Base-by-base conservation (phyloP, 257 asterid genomes). In the Nicotiana sylvestris region DNA sequence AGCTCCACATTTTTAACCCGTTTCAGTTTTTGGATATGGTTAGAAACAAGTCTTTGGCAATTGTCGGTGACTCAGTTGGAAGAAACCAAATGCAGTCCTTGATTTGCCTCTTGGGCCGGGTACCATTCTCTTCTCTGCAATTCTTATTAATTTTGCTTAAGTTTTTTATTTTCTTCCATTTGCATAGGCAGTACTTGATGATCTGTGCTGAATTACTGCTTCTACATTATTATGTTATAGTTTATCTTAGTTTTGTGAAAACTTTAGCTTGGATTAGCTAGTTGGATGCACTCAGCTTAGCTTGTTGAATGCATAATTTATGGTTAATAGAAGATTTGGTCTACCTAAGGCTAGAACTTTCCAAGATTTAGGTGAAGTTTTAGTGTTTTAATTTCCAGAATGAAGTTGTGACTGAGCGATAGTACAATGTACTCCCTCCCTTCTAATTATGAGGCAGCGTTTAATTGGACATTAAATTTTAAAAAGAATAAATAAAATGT, bases 11-110 rank as follows among this genome's bases (percentile, higher is more conserved):
- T 3, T 89, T 93, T 18, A 83, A 93, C 76, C 94, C 95, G 21
- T 61, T 64, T 32, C 90, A 62, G 88, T 93, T 93, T 81, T 51
- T 93, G 86, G 91, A 92, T 33, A 82, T 90, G 4, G 89, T 92
- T 0, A 69, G 97, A 80, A 92, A 76, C 5, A 93, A 85, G 83
- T 77, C 92, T 0, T 11, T 93, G 92, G 95, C 97, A 5, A 88
- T 93, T 55, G 90, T 93, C 13, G 98, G 98, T 4, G 98, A 93
- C 77, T 92, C 96, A 0, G 87, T 93, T 0, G 96, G 89, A 25
- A 86, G 96, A 85, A 93, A 92, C 65, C 97, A 93, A 51, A 86
- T 92, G 92, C 97, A 93, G 82, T 93, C 98, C 74, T 82, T 93
- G 87, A 85, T 88, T 32, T 93, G 98, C 87, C 93, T 92, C 84